Evolutionary conservation across 1,284 basidiomycete species (phyloP).

Genomic region (Exobasidium cylindrosporum): DNA sequence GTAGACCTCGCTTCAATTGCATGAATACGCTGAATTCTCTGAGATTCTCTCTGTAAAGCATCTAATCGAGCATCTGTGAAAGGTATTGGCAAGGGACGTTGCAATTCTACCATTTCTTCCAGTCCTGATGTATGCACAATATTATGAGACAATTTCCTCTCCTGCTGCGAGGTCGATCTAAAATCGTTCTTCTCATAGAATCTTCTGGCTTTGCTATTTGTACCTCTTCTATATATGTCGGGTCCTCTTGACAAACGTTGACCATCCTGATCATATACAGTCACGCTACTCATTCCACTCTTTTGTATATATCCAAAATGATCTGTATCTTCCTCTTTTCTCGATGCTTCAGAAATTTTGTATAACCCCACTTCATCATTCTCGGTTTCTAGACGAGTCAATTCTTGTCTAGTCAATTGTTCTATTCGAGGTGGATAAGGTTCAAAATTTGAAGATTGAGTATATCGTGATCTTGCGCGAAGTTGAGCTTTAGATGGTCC

Average conservation of each 20-base stretch:
- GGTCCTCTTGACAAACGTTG: neutral
- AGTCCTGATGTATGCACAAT: too few species aligned
- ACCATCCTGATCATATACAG: neutral
- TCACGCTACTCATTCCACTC: slow-evolving; percentile 11
- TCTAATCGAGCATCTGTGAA: neutral
- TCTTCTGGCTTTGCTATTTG: neutral
- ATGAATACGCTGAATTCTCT: neutral
- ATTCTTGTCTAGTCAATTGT: neutral
- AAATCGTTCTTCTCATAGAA: too few species aligned
- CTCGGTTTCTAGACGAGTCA: neutral
- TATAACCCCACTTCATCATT: neutral
- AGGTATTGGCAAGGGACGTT: neutral
- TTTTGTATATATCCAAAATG: neutral
- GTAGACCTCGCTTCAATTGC: neutral
- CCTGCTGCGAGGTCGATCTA: too few species aligned
- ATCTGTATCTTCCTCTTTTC: neutral
- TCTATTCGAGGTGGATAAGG: slow-evolving; percentile 6
- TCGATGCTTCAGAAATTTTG: neutral
- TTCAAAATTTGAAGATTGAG: slow-evolving; percentile 7
- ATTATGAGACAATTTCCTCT: too few species aligned
- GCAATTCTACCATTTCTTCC: neutral
- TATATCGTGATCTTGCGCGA: neutral
- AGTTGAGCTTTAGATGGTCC: slow-evolving; percentile 6
- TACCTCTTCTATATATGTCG: neutral
- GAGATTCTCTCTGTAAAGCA: neutral